These are phyloP conservation scores for Collybia mongolica DNA, from an alignment of 768 basidiomycete genomes.

Conservation along the genomic window DNA sequence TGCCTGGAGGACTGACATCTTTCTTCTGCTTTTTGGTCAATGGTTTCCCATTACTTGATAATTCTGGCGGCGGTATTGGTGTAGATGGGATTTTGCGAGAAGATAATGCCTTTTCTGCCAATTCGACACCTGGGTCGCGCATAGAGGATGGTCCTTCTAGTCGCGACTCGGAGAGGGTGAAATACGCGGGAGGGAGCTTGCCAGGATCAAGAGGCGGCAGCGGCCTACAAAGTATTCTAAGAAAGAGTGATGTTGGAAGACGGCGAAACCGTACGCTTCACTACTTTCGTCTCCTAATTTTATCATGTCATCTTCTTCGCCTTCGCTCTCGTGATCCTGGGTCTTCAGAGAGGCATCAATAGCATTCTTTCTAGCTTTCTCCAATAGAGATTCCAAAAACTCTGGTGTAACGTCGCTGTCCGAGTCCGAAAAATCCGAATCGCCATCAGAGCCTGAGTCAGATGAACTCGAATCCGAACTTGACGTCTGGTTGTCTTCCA, in stretches of 20 bases:
- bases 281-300: conserved; percentile 36
- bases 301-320: conserved; percentile 41
- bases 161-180: conserved; percentile 46
- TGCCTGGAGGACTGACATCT: conserved; percentile 43
- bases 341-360: conserved; percentile 20
- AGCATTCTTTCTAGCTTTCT: conserved; percentile 57
- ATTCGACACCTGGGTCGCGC: conserved; percentile 62
- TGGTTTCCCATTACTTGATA: conserved; percentile 60
- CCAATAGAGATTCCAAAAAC: conserved; percentile 61
- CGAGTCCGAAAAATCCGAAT: conserved; percentile 35
- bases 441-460: conserved; percentile 33
- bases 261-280: conserved; percentile 29
- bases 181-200: conserved; percentile 60
- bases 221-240: conserved; percentile 32
- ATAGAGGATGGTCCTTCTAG: conserved; percentile 44
- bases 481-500: background rate
- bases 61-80: conserved; percentile 59
- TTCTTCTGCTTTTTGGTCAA: conserved; percentile 74
- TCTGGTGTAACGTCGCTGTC: conserved; percentile 52
- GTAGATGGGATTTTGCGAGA: conserved; percentile 51
- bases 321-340: conserved; percentile 20
- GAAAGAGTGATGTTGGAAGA: conserved; percentile 1
- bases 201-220: conserved; percentile 70
- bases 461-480: conserved; percentile 9
- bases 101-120: conserved; percentile 49